Conservation (phyloP, 305 asterid species). For the Ajuga reptans region DNA sequence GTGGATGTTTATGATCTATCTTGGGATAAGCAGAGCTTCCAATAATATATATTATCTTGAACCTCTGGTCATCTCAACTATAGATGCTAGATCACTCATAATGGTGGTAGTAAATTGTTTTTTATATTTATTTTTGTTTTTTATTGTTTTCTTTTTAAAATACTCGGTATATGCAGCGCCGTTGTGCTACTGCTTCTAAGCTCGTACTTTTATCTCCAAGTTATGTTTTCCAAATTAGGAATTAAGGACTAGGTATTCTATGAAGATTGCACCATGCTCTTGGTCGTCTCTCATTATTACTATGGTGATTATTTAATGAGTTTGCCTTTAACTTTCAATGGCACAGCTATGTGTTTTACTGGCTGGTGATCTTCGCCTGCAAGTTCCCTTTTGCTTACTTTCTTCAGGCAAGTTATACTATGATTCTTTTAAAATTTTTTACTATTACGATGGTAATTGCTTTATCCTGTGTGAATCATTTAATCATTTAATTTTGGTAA, state of each 20-base stretch:
- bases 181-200: not conserved
- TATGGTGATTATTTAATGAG: not conserved
- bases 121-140: no score
- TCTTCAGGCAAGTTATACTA: conserved; percentile 68
- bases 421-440: conserved; percentile 15
- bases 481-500: conserved; percentile 2
- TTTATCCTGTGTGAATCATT: conserved; percentile 21
- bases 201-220: not conserved
- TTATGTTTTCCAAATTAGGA: conserved; percentile 1
- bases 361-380: conserved; percentile 90
- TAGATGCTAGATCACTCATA: no score
- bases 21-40: not conserved
- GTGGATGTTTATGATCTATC: not conserved
- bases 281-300: not conserved
- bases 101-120: no score
- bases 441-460: not conserved
- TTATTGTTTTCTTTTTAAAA: not conserved
- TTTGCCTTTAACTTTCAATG: conserved; percentile 14
- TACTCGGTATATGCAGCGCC: not conserved
- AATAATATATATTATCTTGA: not conserved
- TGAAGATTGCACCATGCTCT: not conserved
- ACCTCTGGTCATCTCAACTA: no score
- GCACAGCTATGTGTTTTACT: conserved; percentile 79
- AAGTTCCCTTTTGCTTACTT: conserved; percentile 91
- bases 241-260: conserved; percentile 8